Evolutionary conservation across 169 alveolate genomes (phyloP), one percentile per base, ranked within the genome.

Genomic region (Cryptosporidium canis): DNA sequence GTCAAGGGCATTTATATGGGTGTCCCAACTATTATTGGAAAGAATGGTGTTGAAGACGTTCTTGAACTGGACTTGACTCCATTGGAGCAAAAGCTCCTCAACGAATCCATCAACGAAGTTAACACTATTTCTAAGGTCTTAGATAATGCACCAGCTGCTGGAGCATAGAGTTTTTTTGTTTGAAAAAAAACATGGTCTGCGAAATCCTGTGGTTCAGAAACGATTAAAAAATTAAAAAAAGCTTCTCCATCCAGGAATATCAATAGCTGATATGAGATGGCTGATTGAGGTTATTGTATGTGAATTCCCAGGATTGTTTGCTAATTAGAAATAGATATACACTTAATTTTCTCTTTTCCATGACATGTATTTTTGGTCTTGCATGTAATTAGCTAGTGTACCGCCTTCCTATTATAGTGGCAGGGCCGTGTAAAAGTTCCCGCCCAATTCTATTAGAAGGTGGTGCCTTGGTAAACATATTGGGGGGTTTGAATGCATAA

Each of bases 1-100:
- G 92, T 92, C 18, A 83, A 91, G 53, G 94, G 90, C 67, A 71
- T 91, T 39, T 91, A 92, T 61, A 93, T 91, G 65, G 96, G 96
- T n/a, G 95, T 93, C 63, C 96, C 95, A 45, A 83, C 93, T 45
- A 61, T 93, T n/a, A 90, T 93, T 55, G 95, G 95, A 37, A 83
- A 66, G 56, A 85, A 90, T 48, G 96, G 96, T 16, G 92, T 93
- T 24, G 95, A 93, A 63, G 85, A 91, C 64, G 45, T 93, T 21
- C 61, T 93, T 9, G 91, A 87, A 44, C 53, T 93, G 67, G 93
- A 92, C 31, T 85, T 93, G 39, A 91, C 94, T 58, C 87, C 87
- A 39, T 16, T 77, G n/a, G 87, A 77, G 44, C 70, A 61, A 43
- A 77, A 56, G 66, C 64, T 55, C 11, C 72, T 77, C 7, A 45